Base-by-base conservation (phyloP, 129 eudicot species). In the Pseudognaphalium luteoalbum region DNA sequence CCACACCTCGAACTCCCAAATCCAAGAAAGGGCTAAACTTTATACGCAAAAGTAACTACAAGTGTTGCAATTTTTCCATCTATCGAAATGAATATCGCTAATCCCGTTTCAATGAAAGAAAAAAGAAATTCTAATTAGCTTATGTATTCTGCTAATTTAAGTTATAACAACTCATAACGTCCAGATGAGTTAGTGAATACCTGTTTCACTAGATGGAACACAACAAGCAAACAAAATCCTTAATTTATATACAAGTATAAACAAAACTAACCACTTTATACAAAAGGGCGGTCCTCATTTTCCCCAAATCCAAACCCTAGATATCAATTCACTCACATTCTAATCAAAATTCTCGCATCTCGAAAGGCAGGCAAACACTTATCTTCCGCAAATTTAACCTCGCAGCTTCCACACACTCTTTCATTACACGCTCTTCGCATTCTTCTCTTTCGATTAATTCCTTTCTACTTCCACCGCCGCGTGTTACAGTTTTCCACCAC, bases 401-500 rank as follows among this genome's bases (percentile, higher is more conserved):
- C 29, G 95, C 78, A 29, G 74, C 81, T 25, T 70, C 70, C 59
- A 93, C 30, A 75, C 98, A 93, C 16, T 47, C 78, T 54, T 73
- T 70, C 96, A 88, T 90, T 72, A 90, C 96, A 14, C 80, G 80
- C 41, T 85, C 96, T 56, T 93, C 98, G 34, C 98, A 90, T 42
- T 59, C 76, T 5, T 83, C 90, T 30, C 92, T 75, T 56, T 87
- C 85, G 0, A 39, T 76, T 16, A 71, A 72, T 39, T 85, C 90
- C 14, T 21, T 19, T 50, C 77, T 81, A 2, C 87, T 39, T 2
- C 67, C 67, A 14, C 73, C 59, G 8, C 67, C 33, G 4, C 81
- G 73, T 21, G 78, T 15, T 9, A 81, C 15, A 42, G 75, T 7
- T 76, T 83, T 92, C 96, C 94, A 90, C 96, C 91, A 93, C 0